Conservation (phyloP, 2,329 filamentous ascomycete species). For the Exophiala aquamarina region DNA sequence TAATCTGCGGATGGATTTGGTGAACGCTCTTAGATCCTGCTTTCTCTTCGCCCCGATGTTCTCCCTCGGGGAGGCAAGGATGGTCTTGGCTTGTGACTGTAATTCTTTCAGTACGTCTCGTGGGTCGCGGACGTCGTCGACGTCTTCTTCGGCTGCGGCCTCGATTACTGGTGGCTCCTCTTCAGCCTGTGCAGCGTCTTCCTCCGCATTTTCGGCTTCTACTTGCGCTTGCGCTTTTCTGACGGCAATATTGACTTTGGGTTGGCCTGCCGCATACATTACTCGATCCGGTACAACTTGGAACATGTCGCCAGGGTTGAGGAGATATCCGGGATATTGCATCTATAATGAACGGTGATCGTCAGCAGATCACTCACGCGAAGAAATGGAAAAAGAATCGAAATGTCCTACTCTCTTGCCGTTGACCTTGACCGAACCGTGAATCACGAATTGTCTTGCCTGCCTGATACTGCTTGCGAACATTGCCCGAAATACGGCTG, state of each 20-base stretch:
- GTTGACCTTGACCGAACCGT: constrained; percentile 93
- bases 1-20: constrained; percentile 63
- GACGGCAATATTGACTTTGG: constrained; percentile 50
- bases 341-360: constrained; percentile 60
- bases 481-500: constrained; percentile 88
- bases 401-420: constrained; percentile 88
- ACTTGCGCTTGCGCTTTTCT: constrained; percentile 31
- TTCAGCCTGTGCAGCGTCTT: constrained; percentile 28
- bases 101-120: constrained; percentile 55
- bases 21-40: constrained; percentile 71
- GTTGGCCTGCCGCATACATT: constrained; percentile 78
- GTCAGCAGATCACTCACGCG: neutral
- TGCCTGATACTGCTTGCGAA: constrained; percentile 93
- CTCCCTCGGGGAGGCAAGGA: constrained; percentile 55
- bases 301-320: constrained; percentile 98
- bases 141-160: constrained; percentile 35
- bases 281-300: constrained; percentile 89
- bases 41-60: constrained; percentile 69
- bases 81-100: constrained; percentile 58
- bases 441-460: constrained; percentile 89
- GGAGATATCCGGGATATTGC: constrained; percentile 83
- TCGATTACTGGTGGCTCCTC: constrained; percentile 18
- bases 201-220: constrained; percentile 23
- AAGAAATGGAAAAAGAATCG: too few species aligned
- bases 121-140: constrained; percentile 43